Evolutionary conservation across 1,284 basidiomycete species (phyloP), one percentile per base, ranked within the genome.

Genomic region (Leccinum insolens): DNA sequence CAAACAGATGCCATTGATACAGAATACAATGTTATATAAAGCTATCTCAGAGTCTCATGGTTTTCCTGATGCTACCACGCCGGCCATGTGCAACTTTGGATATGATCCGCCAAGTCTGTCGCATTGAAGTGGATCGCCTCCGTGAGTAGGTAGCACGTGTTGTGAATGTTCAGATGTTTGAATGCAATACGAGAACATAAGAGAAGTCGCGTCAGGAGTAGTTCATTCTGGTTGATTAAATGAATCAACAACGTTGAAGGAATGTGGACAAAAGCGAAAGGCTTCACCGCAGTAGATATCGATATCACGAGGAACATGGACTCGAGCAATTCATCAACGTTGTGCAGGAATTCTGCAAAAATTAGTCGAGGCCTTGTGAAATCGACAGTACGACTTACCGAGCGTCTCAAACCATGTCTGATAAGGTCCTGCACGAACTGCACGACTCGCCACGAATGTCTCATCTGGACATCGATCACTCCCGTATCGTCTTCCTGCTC

Each of bases 121-220:
- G 92, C 93, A 72, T 95, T 86, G 80, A 91, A 93, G 76, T 94
- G 89, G 0, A 90, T 86, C 0, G 96, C 95, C 61, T 98, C 95
- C 39, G 89, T 81, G 41, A 98, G 89, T 31, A 99, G 83, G 66
- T 91, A 89, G 65, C 90, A 92, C 0, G 91, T 92, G 68, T 98
- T 99, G 77, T 88, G 84, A 63, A 92, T 84, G 68, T 89, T 91
- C 67, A 93, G 84, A 73, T 93, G 86, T 28, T 84, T 83, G 52
- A 95, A 83, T 62, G 97, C 86, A 34, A 91, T 85, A 8, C 84
- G 81, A 3, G 95, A 95, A 80, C 95, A 97, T 11, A 98, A 81
- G 94, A 85, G 66, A 95, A 99, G 87, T 28, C 92, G 90, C 72
- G 95, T 94, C 25, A 99, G 84, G 25, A 98, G 85, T 2, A 99